These are phyloP conservation scores for Waitea zeae DNA, from an alignment of 1,284 basidiomycete genomes.

Conservation along the genomic window DNA sequence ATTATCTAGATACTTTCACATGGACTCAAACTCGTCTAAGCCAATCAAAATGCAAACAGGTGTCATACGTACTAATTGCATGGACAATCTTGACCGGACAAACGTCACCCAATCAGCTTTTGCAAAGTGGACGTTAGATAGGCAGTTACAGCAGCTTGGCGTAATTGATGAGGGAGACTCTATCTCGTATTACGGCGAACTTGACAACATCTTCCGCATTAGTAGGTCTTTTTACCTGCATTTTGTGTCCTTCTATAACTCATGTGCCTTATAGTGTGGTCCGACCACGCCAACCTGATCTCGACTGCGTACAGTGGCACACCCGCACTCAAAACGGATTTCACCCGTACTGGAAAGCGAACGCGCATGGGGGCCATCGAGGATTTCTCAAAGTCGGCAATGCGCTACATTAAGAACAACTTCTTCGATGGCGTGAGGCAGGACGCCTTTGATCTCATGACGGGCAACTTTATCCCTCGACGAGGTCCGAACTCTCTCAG, in stretches of 20 bases:
- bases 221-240: conserved; percentile 31
- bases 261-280: conserved; percentile 76
- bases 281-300: conserved; percentile 90
- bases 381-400: conserved; percentile 77
- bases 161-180: conserved; percentile 53
- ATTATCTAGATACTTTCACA: conserved; percentile 52
- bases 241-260: conserved; percentile 1
- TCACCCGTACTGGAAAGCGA: conserved; percentile 85
- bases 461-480: conserved; percentile 76
- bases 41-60: conserved; percentile 46
- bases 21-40: conserved; percentile 30
- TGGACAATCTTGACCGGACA: conserved; percentile 94
- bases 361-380: conserved; percentile 67
- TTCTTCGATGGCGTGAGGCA: conserved; percentile 88
- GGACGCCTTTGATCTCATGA: conserved; percentile 91
- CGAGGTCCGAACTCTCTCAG: conserved; percentile 47
- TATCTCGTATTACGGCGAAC: conserved; percentile 63
- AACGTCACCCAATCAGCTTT: conserved; percentile 90
- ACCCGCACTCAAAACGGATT: conserved; percentile 94
- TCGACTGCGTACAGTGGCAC: conserved; percentile 90
- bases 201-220: conserved; percentile 78
- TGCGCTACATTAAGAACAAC: conserved; percentile 93
- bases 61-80: conserved; percentile 73
- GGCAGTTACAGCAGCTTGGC: conserved; percentile 61
- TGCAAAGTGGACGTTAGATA: conserved; percentile 70